Percentiles rank a stretch among this genome's conserved stretches.
phyloP scores from a whole-genome alignment of 2,329 filamentous ascomycete genomes.

The Bipolaris victoriae region DNA sequence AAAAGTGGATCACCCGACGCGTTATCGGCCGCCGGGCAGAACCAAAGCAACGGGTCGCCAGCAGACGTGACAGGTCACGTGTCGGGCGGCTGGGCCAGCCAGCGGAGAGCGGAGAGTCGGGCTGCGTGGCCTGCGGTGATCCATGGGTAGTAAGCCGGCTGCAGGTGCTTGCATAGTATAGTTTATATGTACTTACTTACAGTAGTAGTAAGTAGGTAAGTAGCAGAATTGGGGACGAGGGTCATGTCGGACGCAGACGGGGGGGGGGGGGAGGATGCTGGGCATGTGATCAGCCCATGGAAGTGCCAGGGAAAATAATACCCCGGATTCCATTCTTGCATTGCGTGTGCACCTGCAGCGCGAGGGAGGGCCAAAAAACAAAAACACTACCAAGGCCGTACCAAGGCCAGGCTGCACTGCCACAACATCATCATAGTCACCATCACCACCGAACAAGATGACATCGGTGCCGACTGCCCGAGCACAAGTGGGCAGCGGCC shows the following conservation, averaged over 20 bases:
- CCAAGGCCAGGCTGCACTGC: constrained; percentile 25
- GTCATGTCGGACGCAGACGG: too few species aligned
- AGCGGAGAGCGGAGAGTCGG: background rate
- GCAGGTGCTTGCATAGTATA: background rate
- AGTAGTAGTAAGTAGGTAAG: too few species aligned
- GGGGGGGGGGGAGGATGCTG: too few species aligned
- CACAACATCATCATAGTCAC: constrained; percentile 25
- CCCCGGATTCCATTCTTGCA: constrained; percentile 13
- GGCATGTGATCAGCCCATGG: too few species aligned
- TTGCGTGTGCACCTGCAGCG: background rate
- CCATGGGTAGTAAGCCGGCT: background rate
- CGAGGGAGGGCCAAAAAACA: background rate
- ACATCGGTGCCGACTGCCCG: constrained; percentile 23
- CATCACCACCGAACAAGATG: constrained; percentile 12
- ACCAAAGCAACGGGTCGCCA: constrained; percentile 1
- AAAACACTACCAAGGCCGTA: background rate
- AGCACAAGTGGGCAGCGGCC: constrained; percentile 20
- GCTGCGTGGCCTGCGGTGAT: background rate
- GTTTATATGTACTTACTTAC: background rate
- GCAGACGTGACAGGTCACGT: background rate
- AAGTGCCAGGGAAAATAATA: background rate
- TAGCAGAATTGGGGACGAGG: too few species aligned
- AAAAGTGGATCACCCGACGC: constrained; percentile 8
- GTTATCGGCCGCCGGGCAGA: constrained; percentile 6
- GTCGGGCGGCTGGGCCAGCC: background rate